Conservation (phyloP, 768 basidiomycete genomes). For the Boletus reticulatus region DNA sequence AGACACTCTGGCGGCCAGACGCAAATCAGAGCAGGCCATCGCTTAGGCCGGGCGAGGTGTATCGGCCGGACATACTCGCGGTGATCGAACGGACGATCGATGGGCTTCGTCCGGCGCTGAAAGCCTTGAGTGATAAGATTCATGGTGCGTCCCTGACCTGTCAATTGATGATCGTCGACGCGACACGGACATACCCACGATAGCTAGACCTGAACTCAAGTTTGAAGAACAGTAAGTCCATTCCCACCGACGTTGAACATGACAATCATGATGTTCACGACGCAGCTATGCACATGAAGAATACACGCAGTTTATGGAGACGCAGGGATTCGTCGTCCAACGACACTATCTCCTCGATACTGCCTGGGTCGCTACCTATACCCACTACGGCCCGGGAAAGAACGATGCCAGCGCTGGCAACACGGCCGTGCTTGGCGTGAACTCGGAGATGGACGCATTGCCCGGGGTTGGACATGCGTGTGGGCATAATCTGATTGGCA, state of each 20-base stretch:
- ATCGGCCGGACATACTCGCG: slow-evolving; percentile 56
- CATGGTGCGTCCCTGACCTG: slow-evolving; percentile 44
- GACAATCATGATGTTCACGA: too few species aligned
- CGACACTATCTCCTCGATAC: slow-evolving; percentile 63
- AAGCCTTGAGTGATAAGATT: slow-evolving; percentile 66
- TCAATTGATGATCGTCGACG: not conserved
- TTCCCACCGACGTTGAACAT: too few species aligned
- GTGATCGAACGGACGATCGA: slow-evolving; percentile 58
- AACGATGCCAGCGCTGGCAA: not conserved
- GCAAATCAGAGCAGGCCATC: not conserved
- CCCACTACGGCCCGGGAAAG: slow-evolving; percentile 28
- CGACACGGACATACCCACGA: not conserved
- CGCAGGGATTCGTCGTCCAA: slow-evolving; percentile 63
- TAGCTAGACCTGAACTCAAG: slow-evolving; percentile 68
- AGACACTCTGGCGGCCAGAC: slow-evolving; percentile 4
- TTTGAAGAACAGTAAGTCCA: slow-evolving; percentile 61
- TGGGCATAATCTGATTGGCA: slow-evolving; percentile 80
- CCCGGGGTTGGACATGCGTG: slow-evolving; percentile 65
- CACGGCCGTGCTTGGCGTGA: slow-evolving; percentile 52
- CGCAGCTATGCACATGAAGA: slow-evolving; percentile 61
- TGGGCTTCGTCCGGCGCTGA: slow-evolving; percentile 52
- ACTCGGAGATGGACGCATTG: slow-evolving; percentile 77
- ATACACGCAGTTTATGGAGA: slow-evolving; percentile 63
- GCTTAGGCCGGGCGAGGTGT: slow-evolving; percentile 32
- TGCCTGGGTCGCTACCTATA: slow-evolving; percentile 70